A percentile compares a stretch with the other conserved stretches of the same genome.
phyloP scores from a whole-genome alignment of 768 basidiomycete species.

The Calvatia gigantea region DNA sequence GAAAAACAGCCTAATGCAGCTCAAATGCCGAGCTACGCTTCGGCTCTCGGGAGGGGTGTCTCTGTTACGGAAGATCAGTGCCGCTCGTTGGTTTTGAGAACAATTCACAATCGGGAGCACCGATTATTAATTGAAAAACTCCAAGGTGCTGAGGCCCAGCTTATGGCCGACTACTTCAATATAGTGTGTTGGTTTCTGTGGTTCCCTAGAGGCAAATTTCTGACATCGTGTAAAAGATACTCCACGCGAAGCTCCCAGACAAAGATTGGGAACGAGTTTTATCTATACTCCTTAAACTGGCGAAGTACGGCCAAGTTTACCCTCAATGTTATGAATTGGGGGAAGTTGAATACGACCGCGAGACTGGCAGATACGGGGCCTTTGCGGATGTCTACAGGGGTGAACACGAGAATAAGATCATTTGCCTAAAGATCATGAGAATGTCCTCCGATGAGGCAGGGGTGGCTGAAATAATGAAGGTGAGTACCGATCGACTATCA shows the following conservation, averaged over 20 bases:
- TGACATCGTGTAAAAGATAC: neutral
- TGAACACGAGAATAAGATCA: neutral
- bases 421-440: constrained; percentile 6
- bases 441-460: no score
- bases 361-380: neutral
- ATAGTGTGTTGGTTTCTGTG: neutral
- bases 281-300: neutral
- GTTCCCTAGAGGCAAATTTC: no score
- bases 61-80: no score
- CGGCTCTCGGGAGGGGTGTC: no score
- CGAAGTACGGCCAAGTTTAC: neutral
- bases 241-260: neutral
- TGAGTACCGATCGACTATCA: neutral
- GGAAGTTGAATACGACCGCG: neutral
- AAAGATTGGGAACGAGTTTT: neutral
- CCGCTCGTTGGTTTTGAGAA: no score
- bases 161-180: neutral
- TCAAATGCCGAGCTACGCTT: no score
- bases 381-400: neutral
- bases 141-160: neutral
- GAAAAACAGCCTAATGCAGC: no score
- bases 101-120: neutral
- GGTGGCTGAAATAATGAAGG: no score
- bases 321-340: neutral
- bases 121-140: neutral